Evolutionary conservation across 2,329 filamentous ascomycete genomes (phyloP).

Genomic region (Aspergillus niger): DNA sequence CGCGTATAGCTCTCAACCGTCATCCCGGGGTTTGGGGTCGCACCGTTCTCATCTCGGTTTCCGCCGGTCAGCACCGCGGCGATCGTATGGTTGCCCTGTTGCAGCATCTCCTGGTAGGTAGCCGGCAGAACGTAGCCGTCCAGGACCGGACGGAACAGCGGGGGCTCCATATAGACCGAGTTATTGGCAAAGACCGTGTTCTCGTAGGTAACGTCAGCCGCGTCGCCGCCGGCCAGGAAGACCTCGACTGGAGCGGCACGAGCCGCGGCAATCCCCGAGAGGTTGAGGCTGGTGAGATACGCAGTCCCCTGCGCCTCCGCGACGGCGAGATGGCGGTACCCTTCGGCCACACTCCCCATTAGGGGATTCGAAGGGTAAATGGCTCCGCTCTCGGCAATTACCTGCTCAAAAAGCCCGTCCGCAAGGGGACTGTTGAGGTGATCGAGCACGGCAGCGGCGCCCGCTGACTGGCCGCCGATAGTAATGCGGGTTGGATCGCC

Average conservation of each 20-base stretch:
- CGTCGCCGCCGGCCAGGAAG: constrained; percentile 31
- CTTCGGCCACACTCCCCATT: constrained; percentile 28
- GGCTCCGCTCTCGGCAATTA: constrained; percentile 37
- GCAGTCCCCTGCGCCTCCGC: constrained; percentile 26
- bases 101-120: constrained; percentile 24
- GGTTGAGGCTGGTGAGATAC: constrained; percentile 43
- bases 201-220: constrained; percentile 22
- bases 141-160: constrained; percentile 29
- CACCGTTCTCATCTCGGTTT: constrained; percentile 31
- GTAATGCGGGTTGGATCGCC: constrained; percentile 26
- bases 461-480: constrained; percentile 35
- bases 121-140: constrained; percentile 31
- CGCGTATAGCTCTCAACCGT: constrained; percentile 17
- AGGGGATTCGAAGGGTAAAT: constrained; percentile 30
- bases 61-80: constrained; percentile 33
- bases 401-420: constrained; percentile 25
- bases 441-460: constrained; percentile 30
- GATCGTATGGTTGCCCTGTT: constrained; percentile 20
- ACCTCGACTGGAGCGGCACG: constrained; percentile 39
- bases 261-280: constrained; percentile 43
- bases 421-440: constrained; percentile 29
- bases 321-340: constrained; percentile 24
- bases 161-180: constrained; percentile 22
- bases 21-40: background rate
- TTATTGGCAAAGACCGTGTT: constrained; percentile 26